These are phyloP conservation scores for Penicillium nucicola DNA, from an alignment of 495 filamentous ascomycete species.

Conservation along the genomic window DNA sequence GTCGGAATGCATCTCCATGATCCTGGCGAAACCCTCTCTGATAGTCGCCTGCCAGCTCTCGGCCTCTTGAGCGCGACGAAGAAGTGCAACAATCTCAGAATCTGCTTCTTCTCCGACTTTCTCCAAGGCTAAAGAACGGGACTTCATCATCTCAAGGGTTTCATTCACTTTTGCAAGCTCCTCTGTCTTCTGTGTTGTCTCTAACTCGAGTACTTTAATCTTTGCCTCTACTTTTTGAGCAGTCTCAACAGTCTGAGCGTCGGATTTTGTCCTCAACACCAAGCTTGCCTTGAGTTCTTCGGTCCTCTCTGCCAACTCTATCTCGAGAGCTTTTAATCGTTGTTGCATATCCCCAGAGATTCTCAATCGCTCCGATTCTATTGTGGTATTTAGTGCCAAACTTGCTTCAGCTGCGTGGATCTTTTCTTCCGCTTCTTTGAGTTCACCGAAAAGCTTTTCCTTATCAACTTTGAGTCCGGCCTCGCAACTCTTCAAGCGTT, in stretches of 20 bases:
- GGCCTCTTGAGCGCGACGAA: constrained; percentile 26
- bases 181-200: constrained; percentile 12
- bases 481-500: constrained; percentile 19
- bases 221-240: constrained; percentile 8
- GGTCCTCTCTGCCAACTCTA: constrained; percentile 9
- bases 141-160: constrained; percentile 12
- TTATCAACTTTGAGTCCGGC: constrained; percentile 13
- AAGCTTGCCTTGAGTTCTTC: constrained; percentile 15
- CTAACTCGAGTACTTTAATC: constrained; percentile 3
- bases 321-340: not conserved
- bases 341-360: not conserved
- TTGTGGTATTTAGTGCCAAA: not conserved
- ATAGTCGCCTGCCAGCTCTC: constrained; percentile 23
- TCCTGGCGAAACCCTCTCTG: constrained; percentile 12
- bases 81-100: constrained; percentile 21
- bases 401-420: constrained; percentile 15
- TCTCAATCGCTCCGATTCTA: not conserved
- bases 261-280: not conserved
- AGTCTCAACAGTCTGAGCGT: not conserved
- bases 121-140: constrained; percentile 16
- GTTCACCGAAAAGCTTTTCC: constrained; percentile 15
- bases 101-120: constrained; percentile 19
- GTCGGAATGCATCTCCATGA: constrained; percentile 4
- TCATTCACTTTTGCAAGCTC: constrained; percentile 8
- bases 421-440: constrained; percentile 22